Conservation (phyloP, 2,329 filamentous ascomycete genomes). For the Phyllosticta citriasiana region DNA sequence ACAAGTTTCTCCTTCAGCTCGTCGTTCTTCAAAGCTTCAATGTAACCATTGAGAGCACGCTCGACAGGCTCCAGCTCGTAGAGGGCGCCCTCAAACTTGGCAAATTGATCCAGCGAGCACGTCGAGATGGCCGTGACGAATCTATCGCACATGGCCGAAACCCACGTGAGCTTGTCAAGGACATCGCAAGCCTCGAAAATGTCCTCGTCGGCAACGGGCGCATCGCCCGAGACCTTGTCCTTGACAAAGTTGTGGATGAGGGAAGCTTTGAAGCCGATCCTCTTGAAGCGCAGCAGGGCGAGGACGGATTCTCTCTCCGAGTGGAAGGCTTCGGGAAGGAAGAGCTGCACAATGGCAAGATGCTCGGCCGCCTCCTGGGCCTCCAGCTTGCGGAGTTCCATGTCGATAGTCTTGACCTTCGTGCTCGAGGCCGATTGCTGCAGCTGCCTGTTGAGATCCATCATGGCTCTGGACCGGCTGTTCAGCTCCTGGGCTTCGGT, state of each 20-base stretch:
- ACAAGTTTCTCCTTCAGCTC: constrained; percentile 80
- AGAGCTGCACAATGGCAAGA: constrained; percentile 77
- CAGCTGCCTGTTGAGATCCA: constrained; percentile 91
- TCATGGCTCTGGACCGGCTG: constrained; percentile 81
- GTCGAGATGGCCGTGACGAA: constrained; percentile 72
- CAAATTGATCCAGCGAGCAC: constrained; percentile 70
- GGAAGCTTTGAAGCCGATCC: constrained; percentile 78
- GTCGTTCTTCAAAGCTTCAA: constrained; percentile 72
- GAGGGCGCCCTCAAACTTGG: constrained; percentile 65
- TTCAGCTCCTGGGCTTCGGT: constrained; percentile 85
- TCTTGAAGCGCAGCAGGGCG: constrained; percentile 76
- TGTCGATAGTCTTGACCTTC: constrained; percentile 86
- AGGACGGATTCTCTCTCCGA: constrained; percentile 66
- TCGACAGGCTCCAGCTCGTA: constrained; percentile 90
- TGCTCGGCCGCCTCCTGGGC: constrained; percentile 84
- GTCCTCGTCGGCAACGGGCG: constrained; percentile 63
- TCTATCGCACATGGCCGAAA: constrained; percentile 71
- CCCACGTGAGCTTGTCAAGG: constrained; percentile 76
- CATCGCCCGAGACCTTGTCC: constrained; percentile 59
- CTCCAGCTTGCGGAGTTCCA: constrained; percentile 77
- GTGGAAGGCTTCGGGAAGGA: constrained; percentile 32
- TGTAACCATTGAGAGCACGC: constrained; percentile 75
- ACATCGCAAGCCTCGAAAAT: constrained; percentile 71
- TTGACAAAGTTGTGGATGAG: constrained; percentile 69
- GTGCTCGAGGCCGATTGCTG: constrained; percentile 84